phyloP scores from a whole-genome alignment of 257 asterid genomes.

The Jacaranda copaia region DNA sequence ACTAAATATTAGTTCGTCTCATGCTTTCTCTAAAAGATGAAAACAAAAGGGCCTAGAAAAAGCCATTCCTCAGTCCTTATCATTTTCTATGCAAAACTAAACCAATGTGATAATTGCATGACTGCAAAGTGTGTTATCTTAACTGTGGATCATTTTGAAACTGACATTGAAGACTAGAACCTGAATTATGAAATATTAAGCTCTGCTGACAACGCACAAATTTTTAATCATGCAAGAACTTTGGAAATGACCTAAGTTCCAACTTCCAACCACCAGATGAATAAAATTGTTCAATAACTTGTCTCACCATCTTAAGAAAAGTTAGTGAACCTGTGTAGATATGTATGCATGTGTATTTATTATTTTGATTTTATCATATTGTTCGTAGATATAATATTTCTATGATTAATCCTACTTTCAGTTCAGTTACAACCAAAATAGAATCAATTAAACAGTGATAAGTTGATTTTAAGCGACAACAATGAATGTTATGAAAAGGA shows the following conservation, averaged over 20 bases:
- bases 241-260: background rate
- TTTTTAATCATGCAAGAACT: background rate
- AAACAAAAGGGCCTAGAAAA: background rate
- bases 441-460: too few relatives aligned
- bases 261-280: background rate
- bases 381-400: too few relatives aligned
- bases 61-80: background rate
- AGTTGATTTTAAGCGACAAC: too few relatives aligned
- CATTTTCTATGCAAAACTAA: background rate
- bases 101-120: slow-evolving; percentile 1
- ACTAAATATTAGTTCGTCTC: background rate
- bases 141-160: background rate
- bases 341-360: too few relatives aligned
- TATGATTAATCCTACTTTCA: too few relatives aligned
- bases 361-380: too few relatives aligned
- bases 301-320: background rate
- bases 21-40: background rate
- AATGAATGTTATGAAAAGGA: too few relatives aligned
- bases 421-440: too few relatives aligned
- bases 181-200: slow-evolving; percentile 4
- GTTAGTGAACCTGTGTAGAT: too few relatives aligned
- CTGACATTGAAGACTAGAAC: background rate
- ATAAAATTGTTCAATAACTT: background rate
- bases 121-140: background rate
- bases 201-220: background rate